Percentiles rank a stretch among this genome's conserved stretches.
Conservation (phyloP, 2,329 filamentous ascomycete genomes). For the Endoconidiophora polonica region DNA sequence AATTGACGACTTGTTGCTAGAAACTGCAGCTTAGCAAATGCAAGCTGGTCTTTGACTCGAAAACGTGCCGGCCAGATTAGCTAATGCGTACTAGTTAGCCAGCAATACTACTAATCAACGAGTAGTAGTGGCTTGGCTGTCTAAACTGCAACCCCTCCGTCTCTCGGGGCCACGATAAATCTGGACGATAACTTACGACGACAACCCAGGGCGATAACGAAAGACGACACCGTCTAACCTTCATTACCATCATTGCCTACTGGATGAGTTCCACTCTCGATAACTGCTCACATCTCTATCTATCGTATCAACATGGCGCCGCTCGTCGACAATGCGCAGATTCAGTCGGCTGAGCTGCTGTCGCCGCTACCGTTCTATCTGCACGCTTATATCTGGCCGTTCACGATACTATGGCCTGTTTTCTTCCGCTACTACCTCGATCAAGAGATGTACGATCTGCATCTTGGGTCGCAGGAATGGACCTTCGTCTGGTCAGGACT, state of each 20-base stretch:
- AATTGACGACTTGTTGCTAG: neutral
- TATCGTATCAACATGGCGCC: slow-evolving; percentile 38
- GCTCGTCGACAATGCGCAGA: slow-evolving; percentile 84
- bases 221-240: no score
- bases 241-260: neutral
- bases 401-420: slow-evolving; percentile 75
- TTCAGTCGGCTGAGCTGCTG: slow-evolving; percentile 73
- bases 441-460: slow-evolving; percentile 67
- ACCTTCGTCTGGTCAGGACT: slow-evolving; percentile 86
- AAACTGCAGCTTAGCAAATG: no score
- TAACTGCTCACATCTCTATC: neutral
- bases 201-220: no score
- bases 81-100: no score
- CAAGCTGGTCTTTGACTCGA: no score
- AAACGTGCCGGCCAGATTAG: no score
- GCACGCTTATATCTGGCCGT: slow-evolving; percentile 87
- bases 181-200: no score
- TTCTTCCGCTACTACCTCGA: slow-evolving; percentile 81
- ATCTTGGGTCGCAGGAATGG: slow-evolving; percentile 93
- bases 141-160: neutral
- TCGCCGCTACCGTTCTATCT: slow-evolving; percentile 67
- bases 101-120: no score
- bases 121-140: no score
- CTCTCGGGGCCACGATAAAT: neutral
- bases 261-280: neutral